Evolutionary conservation across 345 rosid species (phyloP), one percentile per base, ranked within the genome.

Genomic region (Lepidium africanum): DNA sequence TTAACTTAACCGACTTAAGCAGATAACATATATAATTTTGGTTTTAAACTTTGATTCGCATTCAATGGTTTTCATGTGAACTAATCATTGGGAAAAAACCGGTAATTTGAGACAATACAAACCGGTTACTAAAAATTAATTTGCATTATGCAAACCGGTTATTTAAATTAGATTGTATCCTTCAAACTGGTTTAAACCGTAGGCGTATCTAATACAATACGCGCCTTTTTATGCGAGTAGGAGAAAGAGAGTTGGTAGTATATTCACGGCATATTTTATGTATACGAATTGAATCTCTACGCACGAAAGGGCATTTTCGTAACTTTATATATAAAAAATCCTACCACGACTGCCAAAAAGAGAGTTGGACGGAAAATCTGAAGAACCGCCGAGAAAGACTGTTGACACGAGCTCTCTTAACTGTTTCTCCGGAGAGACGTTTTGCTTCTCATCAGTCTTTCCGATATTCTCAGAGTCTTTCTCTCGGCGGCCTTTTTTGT

Each of bases 341-440:
- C 21, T 40, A 21, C 13, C 48, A 40, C 36, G 48, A 59, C 48
- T 58, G 63, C 12, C 5, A 57, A 27, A 9, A 33, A 12, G 62
- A 58, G 47, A 21, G 63, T 39, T 39, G 47, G 48, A 58, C 63
- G 63, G 48, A 13, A 58, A 23, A 58, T 39, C 21, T 58, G 33
- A 58, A 58, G 63, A n/a, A 58, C 48, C 19, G 63, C 63, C 48
- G 48, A 58, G 36, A 58, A 58, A 13, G 5, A 59, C 36, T 23
- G 48, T 59, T 59, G 63, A 59, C 40, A 59, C 49, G 63, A 35
- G 39, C 7, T 39, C 63, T 58, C 63, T 21, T 37, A 27, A n/a
- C 3, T 52, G 13, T 52, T n/a, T 53, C 58, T 32, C 62, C 40
- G 42, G 62, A 57, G 32, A 38, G 30, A 38, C 62, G 33, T 38